phyloP scores from a whole-genome alignment of 2,329 filamentous ascomycete genomes.

The Bipolaris cookei region DNA sequence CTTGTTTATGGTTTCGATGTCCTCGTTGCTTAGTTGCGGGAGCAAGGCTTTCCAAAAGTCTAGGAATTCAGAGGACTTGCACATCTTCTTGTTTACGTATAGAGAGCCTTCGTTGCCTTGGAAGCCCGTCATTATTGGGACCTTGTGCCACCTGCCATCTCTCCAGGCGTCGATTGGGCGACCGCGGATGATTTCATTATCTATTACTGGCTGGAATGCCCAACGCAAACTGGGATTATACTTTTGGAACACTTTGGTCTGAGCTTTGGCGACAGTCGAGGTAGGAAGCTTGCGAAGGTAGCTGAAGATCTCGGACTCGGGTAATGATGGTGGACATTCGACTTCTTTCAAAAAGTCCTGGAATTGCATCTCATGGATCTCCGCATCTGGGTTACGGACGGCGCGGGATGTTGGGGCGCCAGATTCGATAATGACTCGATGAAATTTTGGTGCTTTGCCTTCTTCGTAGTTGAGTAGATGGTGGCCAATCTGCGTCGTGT shows the following conservation, averaged over 20 bases:
- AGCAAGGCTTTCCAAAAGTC: conserved; percentile 68
- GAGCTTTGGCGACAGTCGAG: conserved; percentile 48
- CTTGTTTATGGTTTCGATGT: conserved; percentile 61
- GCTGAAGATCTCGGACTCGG: conserved; percentile 46
- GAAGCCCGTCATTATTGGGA: conserved; percentile 72
- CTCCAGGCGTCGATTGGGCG: conserved; percentile 67
- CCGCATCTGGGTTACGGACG: conserved; percentile 50
- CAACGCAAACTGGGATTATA: conserved; percentile 57
- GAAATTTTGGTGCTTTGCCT: conserved; percentile 49
- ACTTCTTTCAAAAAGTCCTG: conserved; percentile 49
- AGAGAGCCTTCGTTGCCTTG: conserved; percentile 71
- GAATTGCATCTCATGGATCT: conserved; percentile 55
- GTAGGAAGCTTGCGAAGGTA: conserved; percentile 53
- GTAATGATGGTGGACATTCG: conserved; percentile 37
- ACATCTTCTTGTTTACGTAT: conserved; percentile 63
- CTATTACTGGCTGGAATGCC: conserved; percentile 74
- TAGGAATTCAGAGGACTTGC: conserved; percentile 60
- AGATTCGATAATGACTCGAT: conserved; percentile 56
- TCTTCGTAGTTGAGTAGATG: conserved; percentile 63
- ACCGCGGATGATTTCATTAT: conserved; percentile 64
- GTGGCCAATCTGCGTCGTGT: conserved; percentile 62
- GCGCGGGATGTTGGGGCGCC: conserved; percentile 57
- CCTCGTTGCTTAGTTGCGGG: conserved; percentile 60
- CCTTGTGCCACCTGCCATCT: conserved; percentile 58
- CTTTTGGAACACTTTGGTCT: conserved; percentile 53